A percentile compares a stretch with the other conserved stretches of the same genome.
These are phyloP conservation scores for Glarea lozoyensis DNA, from an alignment of 495 filamentous ascomycete genomes.

Conservation along the genomic window DNA sequence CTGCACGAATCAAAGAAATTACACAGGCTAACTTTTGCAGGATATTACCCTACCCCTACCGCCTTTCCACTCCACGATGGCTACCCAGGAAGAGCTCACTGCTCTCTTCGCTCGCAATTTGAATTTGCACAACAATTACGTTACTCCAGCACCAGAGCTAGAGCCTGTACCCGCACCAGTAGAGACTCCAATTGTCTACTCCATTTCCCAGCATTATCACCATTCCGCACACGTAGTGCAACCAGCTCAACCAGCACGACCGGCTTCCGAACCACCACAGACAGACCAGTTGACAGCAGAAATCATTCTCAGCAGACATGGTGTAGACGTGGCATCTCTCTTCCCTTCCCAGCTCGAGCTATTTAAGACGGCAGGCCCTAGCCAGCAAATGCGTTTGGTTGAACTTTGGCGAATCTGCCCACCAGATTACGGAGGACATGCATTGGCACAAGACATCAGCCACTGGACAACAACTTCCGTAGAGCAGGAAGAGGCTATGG, in stretches of 20 bases:
- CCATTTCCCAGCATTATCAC: slow-evolving; percentile 66
- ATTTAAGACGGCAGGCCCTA: slow-evolving; percentile 48
- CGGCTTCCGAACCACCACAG: slow-evolving; percentile 38
- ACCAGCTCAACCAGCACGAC: slow-evolving; percentile 25
- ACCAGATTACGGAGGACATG: slow-evolving; percentile 34
- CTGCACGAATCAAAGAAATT: slow-evolving; percentile 10
- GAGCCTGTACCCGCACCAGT: slow-evolving; percentile 8
- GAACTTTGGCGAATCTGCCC: slow-evolving; percentile 60
- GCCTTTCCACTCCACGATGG: slow-evolving; percentile 21
- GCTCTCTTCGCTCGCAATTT: slow-evolving; percentile 59
- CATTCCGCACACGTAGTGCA: slow-evolving; percentile 56
- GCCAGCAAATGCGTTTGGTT: slow-evolving; percentile 50
- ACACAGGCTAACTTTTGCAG: slow-evolving; percentile 12
- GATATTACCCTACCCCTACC: background rate
- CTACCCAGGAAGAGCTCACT: slow-evolving; percentile 56
- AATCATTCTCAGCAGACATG: slow-evolving; percentile 36
- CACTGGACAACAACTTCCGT: slow-evolving; percentile 37
- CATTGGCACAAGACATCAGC: slow-evolving; percentile 24
- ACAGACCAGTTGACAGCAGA: slow-evolving; percentile 34
- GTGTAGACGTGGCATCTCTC: slow-evolving; percentile 44
- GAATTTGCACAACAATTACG: slow-evolving; percentile 36
- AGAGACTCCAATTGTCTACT: slow-evolving; percentile 44
- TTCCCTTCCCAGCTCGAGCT: slow-evolving; percentile 50
- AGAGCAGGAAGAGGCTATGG: slow-evolving; percentile 39
- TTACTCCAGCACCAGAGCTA: slow-evolving; percentile 20